Base-by-base conservation (phyloP, 148 eudicot species). In the Tetragonia tetragonoides region DNA sequence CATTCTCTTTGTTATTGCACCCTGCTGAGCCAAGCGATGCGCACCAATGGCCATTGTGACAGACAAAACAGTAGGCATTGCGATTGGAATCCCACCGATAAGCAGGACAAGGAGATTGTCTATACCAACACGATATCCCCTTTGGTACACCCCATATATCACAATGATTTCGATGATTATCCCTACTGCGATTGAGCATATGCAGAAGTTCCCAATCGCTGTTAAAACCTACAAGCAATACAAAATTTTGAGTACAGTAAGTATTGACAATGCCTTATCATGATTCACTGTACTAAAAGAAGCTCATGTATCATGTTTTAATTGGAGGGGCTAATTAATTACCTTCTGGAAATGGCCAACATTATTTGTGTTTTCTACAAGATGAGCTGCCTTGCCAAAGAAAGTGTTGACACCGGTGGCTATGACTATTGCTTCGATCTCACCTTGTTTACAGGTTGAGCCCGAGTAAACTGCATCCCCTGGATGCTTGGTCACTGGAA, bases 311-410 rank as follows among this genome's bases (percentile, higher is more conserved):
- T 28, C 34, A 28, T 28, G 34, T 28, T 28, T 28, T n/a, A n/a
- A 28, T 28, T 28, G 1, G 34, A 28, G 34, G 34, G 34, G 34
- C 34, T 28, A 34, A 46, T 15, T 23, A 16, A 17, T 17, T 24
- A 90, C 97, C 93, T 87, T 89, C 70, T 92, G 97, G 83, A 92
- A 92, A 77, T 92, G 97, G 23, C 97, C 97, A 37, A 90, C 93
- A 67, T 90, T 90, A 47, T 80, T 89, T 3, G 97, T 92, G 77
- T 70, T 84, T 65, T 90, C 97, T 4, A 92, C 97, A 65, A 92
- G 90, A 83, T 92, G 97, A 75, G 94, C 97, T 39, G 97, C 97
- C 77, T 92, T 92, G 53, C 97, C 97, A 65, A 92, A 92, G 85
- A 92, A 92, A 57, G 94, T 89, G 59, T 92, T 90, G 60, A 92